A percentile compares a stretch with the other conserved stretches of the same genome.
These are phyloP conservation scores for Leucogyrophana mollusca DNA, from an alignment of 768 basidiomycete genomes.

Conservation along the genomic window DNA sequence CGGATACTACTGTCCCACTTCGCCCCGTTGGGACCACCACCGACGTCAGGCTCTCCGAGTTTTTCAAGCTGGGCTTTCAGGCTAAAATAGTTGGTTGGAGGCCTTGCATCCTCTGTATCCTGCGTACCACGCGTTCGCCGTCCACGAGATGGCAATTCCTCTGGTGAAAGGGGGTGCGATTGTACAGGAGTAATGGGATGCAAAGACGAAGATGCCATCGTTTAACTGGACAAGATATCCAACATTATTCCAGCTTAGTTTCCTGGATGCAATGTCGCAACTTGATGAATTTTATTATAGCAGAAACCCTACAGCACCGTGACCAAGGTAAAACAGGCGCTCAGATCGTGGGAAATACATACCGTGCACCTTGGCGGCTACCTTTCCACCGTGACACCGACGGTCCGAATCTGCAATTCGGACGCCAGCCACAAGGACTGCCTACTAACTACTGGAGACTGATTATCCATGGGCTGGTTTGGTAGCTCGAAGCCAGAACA, in stretches of 20 bases:
- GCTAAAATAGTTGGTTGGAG: conserved; percentile 56
- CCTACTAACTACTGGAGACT: too few species aligned
- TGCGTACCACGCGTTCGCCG: conserved; percentile 45
- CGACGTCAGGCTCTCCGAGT: conserved; percentile 22
- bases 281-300: too few species aligned
- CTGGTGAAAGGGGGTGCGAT: conserved; percentile 69
- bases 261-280: too few species aligned
- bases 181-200: conserved; percentile 55
- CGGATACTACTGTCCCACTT: conserved; percentile 58
- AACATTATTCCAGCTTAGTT: conserved; percentile 9
- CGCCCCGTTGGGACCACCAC: conserved; percentile 6
- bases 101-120: conserved; percentile 23
- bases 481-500: conserved; percentile 37
- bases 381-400: too few species aligned
- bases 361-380: too few species aligned
- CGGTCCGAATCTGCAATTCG: too few species aligned
- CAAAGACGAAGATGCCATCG: conserved; percentile 25
- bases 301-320: too few species aligned
- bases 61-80: conserved; percentile 61
- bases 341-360: conserved; percentile 3
- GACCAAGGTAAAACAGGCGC: too few species aligned
- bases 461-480: conserved; percentile 35
- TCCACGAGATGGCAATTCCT: conserved; percentile 45
- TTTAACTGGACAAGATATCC: background rate
- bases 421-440: too few species aligned